Evolutionary conservation across 192 early-diverging fungal genomes (phyloP), one percentile per base, ranked within the genome.

Genomic region (Mortierella alpina): DNA sequence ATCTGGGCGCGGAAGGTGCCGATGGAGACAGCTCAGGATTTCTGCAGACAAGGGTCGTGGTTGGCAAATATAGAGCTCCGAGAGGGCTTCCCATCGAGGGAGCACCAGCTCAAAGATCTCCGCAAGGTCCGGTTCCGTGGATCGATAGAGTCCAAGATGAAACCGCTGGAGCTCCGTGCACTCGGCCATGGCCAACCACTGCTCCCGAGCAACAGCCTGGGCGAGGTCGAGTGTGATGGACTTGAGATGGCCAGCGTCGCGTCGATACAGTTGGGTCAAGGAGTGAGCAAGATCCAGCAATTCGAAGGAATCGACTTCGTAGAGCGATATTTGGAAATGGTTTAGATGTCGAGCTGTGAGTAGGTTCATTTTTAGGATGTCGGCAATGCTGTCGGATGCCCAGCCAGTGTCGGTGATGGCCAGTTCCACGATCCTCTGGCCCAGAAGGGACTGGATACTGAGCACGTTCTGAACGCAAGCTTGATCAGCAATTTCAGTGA

Each of bases 341-440:
- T 5, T 22, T 40, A 80, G 60, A 46, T 72, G 77, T 5, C 49
- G 23, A 13, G 77, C 68, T 12, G 70, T 50, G 53, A 63, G 23
- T 12, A 62, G 60, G 47, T 46, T 47, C 53, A 56, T 72, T 22
- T 60, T 58, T 2, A 72, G 18, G 46, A 80, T 68, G 15, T 53
- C 47, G 7, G 20, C 5, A 3, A 80, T 53, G 12, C 59, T 58
- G 9, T 72, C 64, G 9, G 70, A 66, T 3, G 77, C 20, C 77
- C 77, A 80, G 31, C 77, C 77, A 49, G 49, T 68, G 13, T 80
- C 77, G 1, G 70, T 80, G n/a, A 80, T 15, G n/a, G 70, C 14
- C 7, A 80, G 70, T 46, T 80, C 77, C 2, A 46, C 39, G 42
- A 80, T 80, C 8, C 70, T 61, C 5, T 51, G 46, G 7, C 77